phyloP scores from a whole-genome alignment of 202 grass and related monocot species.

The Setaria viridis region DNA sequence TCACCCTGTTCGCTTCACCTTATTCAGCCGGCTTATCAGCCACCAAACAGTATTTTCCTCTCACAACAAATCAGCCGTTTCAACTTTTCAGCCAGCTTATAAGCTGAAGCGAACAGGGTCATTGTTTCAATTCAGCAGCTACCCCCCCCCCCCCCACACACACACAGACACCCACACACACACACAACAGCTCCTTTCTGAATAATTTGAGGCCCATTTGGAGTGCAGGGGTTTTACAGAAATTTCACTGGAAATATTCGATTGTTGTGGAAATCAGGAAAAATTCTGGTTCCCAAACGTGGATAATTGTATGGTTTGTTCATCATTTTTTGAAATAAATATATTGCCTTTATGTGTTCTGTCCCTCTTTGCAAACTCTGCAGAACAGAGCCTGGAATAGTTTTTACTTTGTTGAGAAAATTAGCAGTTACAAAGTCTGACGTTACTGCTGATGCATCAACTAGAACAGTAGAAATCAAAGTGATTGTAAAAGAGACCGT shows the following conservation, averaged over 20 bases:
- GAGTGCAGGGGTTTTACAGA: not conserved
- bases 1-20: no score
- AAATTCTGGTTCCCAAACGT: not conserved
- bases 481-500: not conserved
- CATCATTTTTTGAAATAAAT: not conserved
- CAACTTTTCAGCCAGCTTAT: no score
- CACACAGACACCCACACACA: no score
- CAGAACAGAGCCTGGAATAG: not conserved
- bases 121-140: no score
- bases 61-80: no score
- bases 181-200: not conserved
- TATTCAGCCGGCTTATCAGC: no score
- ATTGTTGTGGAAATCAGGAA: not conserved
- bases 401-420: not conserved
- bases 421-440: not conserved
- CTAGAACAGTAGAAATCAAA: not conserved
- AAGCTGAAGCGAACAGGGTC: no score
- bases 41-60: no score
- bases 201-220: not conserved
- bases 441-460: not conserved
- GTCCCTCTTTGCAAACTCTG: not conserved
- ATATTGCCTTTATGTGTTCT: not conserved
- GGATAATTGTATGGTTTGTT: not conserved
- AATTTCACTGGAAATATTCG: not conserved
- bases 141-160: no score